Conservation (phyloP, 106 monocot species). For the Dendrobium chrysotoxum region DNA sequence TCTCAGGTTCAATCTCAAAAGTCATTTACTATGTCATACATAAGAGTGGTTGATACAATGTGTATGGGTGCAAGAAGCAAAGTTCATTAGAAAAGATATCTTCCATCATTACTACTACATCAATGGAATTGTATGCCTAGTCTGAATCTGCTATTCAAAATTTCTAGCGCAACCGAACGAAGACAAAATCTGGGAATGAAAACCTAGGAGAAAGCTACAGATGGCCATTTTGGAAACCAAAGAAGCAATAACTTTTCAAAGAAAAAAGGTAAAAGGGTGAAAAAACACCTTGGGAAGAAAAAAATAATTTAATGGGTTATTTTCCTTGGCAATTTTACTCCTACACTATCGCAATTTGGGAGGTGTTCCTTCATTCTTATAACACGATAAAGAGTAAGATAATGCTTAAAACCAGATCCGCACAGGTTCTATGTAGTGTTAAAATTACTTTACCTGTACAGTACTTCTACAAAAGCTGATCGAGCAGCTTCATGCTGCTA, state of each 20-base stretch:
- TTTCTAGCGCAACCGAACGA: background rate
- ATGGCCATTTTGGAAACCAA: background rate
- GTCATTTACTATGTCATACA: no score
- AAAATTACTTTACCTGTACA: constrained; percentile 27
- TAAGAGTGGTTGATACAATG: no score
- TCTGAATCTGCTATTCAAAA: background rate
- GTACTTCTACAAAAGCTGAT: constrained; percentile 10
- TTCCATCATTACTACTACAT: background rate
- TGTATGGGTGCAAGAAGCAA: no score
- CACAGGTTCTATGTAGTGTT: background rate
- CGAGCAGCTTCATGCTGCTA: background rate
- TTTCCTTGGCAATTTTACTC: background rate
- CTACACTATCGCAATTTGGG: background rate
- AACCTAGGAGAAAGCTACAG: background rate
- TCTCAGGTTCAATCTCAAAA: no score
- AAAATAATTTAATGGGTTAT: background rate
- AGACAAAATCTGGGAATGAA: background rate
- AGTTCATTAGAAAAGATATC: no score
- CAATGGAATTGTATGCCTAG: background rate
- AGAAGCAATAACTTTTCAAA: background rate
- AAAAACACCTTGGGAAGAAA: background rate
- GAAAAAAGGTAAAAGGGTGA: background rate
- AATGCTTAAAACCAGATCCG: background rate
- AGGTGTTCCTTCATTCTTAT: background rate
- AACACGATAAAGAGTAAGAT: background rate